Percentiles rank a stretch among this genome's conserved stretches.
These are phyloP conservation scores for Isabelozyma gotoi DNA, from an alignment of 805 yeast genomes.

Conservation along the genomic window DNA sequence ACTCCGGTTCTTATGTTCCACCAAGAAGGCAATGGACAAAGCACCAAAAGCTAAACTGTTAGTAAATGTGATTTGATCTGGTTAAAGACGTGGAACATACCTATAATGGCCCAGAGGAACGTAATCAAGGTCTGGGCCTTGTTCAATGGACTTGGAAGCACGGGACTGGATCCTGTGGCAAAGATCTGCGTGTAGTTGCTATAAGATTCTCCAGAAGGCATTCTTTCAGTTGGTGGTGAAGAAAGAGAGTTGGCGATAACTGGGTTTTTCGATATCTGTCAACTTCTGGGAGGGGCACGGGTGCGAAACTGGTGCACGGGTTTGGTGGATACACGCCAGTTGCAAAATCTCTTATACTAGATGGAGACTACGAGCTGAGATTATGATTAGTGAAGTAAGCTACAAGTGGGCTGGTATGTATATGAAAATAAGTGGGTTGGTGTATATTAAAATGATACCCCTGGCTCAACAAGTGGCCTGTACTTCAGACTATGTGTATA, in stretches of 20 bases:
- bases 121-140: constrained; percentile 18
- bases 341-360: too few relatives aligned
- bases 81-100: constrained; percentile 14
- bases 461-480: too few relatives aligned
- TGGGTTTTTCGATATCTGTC: not conserved
- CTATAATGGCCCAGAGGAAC: constrained; percentile 19
- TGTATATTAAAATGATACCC: too few relatives aligned
- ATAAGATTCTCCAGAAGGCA: constrained; percentile 24
- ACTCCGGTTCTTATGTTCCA: constrained; percentile 23
- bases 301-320: not conserved
- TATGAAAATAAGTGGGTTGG: too few relatives aligned
- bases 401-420: too few relatives aligned
- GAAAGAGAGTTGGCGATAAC: not conserved
- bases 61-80: not conserved
- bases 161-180: constrained; percentile 18
- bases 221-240: not conserved
- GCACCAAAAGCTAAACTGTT: constrained; percentile 23
- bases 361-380: too few relatives aligned
- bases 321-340: too few relatives aligned
- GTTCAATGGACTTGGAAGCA: constrained; percentile 17
- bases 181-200: constrained; percentile 22
- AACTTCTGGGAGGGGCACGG: not conserved
- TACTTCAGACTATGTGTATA: too few relatives aligned
- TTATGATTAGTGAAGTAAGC: too few relatives aligned
- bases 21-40: constrained; percentile 27